phyloP scores from a whole-genome alignment of 371 early-diverging fungal genomes.

The Nematocida ausubeli region DNA sequence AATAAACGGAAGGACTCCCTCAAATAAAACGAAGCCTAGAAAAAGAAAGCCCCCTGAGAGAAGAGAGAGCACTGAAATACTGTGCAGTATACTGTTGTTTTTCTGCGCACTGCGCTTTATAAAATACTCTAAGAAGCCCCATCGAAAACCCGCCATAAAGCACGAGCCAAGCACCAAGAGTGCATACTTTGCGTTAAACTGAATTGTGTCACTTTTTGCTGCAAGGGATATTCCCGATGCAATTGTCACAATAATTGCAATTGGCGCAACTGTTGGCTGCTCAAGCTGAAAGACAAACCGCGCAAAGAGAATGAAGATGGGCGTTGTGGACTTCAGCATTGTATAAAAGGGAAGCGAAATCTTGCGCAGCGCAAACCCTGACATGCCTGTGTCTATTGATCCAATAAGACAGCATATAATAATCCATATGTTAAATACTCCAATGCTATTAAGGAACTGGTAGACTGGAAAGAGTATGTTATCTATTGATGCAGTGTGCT shows the following conservation, averaged over 20 bases:
- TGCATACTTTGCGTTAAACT: conserved; percentile 28
- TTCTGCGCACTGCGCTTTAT: conserved; percentile 52
- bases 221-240: conserved; percentile 65
- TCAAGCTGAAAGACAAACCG: conserved; percentile 66
- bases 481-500: not conserved
- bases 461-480: not conserved
- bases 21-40: conserved; percentile 50
- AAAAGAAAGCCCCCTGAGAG: conserved; percentile 62
- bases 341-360: conserved; percentile 67
- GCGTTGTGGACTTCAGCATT: conserved; percentile 67
- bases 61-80: conserved; percentile 63
- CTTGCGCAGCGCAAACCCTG: conserved; percentile 60
- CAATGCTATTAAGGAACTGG: conserved; percentile 31
- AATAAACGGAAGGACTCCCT: conserved; percentile 60
- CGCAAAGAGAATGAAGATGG: conserved; percentile 66
- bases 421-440: conserved; percentile 47
- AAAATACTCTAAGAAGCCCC: conserved; percentile 68
- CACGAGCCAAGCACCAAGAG: conserved; percentile 58
- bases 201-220: conserved; percentile 53
- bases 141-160: conserved; percentile 66
- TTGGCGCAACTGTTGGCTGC: conserved; percentile 51
- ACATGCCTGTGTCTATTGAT: conserved; percentile 64
- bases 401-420: conserved; percentile 63
- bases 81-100: conserved; percentile 56
- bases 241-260: conserved; percentile 64